A percentile compares a stretch with the other conserved stretches of the same genome.
phyloP scores from a whole-genome alignment of 2,329 filamentous ascomycete species.

The Epichloe brachyelytri region DNA sequence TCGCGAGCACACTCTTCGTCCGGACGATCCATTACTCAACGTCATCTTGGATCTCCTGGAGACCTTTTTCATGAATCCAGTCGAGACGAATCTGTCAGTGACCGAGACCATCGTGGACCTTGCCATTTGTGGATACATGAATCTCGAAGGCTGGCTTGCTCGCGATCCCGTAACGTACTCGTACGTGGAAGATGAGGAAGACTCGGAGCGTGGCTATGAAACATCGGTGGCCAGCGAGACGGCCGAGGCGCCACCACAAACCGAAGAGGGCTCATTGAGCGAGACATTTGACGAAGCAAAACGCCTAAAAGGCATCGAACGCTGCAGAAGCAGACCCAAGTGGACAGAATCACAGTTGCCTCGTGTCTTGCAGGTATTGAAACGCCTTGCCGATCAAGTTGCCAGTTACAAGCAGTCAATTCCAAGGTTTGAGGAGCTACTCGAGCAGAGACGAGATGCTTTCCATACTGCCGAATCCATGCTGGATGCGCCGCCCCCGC shows the following conservation, averaged over 20 bases:
- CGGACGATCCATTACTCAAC: slow-evolving; percentile 49
- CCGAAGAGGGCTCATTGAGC: background rate
- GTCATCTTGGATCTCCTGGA: slow-evolving; percentile 59
- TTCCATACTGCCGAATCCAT: slow-evolving; percentile 48
- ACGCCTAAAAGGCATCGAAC: slow-evolving; percentile 33
- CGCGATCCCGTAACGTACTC: slow-evolving; percentile 53
- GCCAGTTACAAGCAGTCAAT: slow-evolving; percentile 48
- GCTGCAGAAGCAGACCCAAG: slow-evolving; percentile 39
- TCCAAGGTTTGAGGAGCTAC: slow-evolving; percentile 58
- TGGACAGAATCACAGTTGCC: slow-evolving; percentile 39
- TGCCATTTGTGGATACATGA: slow-evolving; percentile 71
- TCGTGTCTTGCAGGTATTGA: slow-evolving; percentile 43
- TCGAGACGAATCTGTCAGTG: slow-evolving; percentile 80
- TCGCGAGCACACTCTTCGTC: slow-evolving; percentile 46
- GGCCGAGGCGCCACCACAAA: background rate
- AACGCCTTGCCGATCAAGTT: slow-evolving; percentile 49
- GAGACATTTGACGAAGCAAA: slow-evolving; percentile 13
- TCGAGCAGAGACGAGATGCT: slow-evolving; percentile 51
- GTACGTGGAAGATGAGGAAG: slow-evolving; percentile 29
- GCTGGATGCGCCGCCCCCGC: slow-evolving; percentile 20
- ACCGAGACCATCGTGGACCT: slow-evolving; percentile 76
- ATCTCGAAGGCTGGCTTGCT: slow-evolving; percentile 81
- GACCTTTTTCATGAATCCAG: slow-evolving; percentile 77
- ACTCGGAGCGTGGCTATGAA: slow-evolving; percentile 7
- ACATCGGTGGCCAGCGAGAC: slow-evolving; percentile 5